phyloP scores from a whole-genome alignment of 495 filamentous ascomycete genomes.

The Penicillium simplicissimum region DNA sequence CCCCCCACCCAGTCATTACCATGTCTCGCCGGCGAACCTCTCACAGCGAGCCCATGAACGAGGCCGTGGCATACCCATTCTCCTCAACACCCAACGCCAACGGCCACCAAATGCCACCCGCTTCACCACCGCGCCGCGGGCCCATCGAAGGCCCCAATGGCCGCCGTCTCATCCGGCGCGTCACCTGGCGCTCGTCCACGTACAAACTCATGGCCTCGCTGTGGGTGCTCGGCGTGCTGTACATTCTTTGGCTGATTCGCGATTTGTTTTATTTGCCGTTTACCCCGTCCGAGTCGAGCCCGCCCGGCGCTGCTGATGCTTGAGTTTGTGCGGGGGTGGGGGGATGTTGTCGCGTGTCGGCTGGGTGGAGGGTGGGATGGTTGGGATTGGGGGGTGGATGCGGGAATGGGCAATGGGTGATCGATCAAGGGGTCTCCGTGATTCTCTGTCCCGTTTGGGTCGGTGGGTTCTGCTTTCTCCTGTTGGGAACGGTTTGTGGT shows the following conservation, averaged over 20 bases:
- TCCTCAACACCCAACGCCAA: slow-evolving; percentile 23
- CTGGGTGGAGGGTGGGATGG: neutral
- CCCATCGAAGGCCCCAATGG: slow-evolving; percentile 50
- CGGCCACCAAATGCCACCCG: slow-evolving; percentile 14
- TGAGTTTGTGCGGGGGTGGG: slow-evolving; percentile 8
- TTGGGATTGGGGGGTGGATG: neutral
- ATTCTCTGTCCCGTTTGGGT: neutral
- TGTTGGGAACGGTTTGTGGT: neutral
- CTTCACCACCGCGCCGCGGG: slow-evolving; percentile 30
- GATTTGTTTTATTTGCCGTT: slow-evolving; percentile 48
- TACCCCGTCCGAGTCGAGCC: slow-evolving; percentile 23
- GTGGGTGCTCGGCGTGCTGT: slow-evolving; percentile 48
- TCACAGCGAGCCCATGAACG: slow-evolving; percentile 45
- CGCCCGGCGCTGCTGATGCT: slow-evolving; percentile 11
- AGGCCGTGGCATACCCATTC: slow-evolving; percentile 41
- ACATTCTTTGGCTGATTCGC: slow-evolving; percentile 50
- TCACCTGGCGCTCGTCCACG: slow-evolving; percentile 53
- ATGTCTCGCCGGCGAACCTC: slow-evolving; percentile 50
- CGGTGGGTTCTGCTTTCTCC: neutral
- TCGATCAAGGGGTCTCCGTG: neutral
- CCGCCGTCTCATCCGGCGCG: slow-evolving; percentile 46
- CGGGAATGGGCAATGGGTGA: neutral
- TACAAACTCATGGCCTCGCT: slow-evolving; percentile 52
- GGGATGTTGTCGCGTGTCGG: slow-evolving; percentile 1
- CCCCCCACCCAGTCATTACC: neutral